Conservation (phyloP, 225 moss, liverwort and hornwort species). For the Sphagnum tenellum region DNA sequence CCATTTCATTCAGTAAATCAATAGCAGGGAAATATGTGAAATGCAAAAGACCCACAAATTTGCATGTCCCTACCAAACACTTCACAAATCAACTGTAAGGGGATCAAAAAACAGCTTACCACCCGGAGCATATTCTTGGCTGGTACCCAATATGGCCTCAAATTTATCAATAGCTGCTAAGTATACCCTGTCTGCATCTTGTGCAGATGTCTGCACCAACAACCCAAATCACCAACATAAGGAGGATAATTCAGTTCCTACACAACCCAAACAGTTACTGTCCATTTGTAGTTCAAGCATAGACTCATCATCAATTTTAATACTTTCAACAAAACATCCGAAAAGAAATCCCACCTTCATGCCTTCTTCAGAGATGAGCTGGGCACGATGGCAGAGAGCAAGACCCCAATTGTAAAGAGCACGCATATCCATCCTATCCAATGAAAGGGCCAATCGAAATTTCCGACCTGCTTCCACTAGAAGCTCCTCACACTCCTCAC, state of each 20-base stretch:
- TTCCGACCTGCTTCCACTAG: constrained; percentile 89
- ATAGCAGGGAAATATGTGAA: no score
- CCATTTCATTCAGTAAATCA: no score
- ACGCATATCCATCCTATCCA: constrained; percentile 80
- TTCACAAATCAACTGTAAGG: no score
- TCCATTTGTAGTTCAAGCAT: no score
- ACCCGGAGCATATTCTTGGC: constrained; percentile 64
- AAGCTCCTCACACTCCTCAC: constrained; percentile 91
- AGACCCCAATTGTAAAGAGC: constrained; percentile 95
- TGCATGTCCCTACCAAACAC: no score
- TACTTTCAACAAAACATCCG: no score
- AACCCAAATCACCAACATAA: background rate
- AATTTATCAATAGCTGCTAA: constrained; percentile 95
- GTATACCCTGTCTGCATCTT: constrained; percentile 93
- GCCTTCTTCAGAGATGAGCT: constrained; percentile 89
- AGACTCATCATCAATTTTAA: no score
- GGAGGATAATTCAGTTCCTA: no score
- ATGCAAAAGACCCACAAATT: no score
- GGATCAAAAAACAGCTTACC: constrained; percentile 19
- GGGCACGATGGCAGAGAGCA: constrained; percentile 87
- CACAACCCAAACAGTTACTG: no score
- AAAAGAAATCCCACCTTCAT: constrained; percentile 53
- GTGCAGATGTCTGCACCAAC: constrained; percentile 59
- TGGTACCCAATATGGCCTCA: constrained; percentile 81
- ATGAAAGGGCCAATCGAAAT: constrained; percentile 59